Evolutionary conservation across 2,329 filamentous ascomycete species (phyloP), one percentile per base, ranked within the genome.

Genomic region (Canariomyces notabilis): DNA sequence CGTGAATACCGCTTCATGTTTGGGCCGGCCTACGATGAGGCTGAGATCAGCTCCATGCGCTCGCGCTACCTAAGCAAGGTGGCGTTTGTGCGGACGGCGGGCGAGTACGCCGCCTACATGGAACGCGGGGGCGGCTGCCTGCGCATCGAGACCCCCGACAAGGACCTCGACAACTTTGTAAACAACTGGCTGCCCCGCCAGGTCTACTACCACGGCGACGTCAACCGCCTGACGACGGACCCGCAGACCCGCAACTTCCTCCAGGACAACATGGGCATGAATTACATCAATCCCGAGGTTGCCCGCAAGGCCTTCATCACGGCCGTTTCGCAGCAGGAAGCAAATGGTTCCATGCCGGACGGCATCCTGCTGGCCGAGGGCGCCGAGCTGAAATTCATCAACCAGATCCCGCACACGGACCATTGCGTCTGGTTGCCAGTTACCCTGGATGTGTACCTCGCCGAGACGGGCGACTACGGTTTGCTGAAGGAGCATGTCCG

Each of bases 241-340:
- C 76, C 76, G 16, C 76, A 79, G 57, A 80, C 76, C 6, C 71
- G 76, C 35, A 79, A 80, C 55, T 80, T 78, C 54, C 61, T 80
- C 3, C 76, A 80, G 56, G 76, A 80, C 60, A 78, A 77, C 59
- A 79, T 80, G 76, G 76, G 76, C 46, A 80, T 80, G 76, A 71
- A 69, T 39, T 79, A 71, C 60, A 74, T 79, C 62, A 70, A 71
- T 48, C 74, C 76, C 0, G 59, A 65, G 3, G 70, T 75, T 1
- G 65, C 74, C 16, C 71, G 75, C 4, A 61, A 64, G 22, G 70
- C 75, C 5, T 69, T 80, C 46, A 38, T 76, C 33, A 74, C 60
- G 2, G 69, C 75, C 0, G 64, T 79, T 2, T 65, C 69, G 0
- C 76, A 80, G 52, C 76, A 80, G 54, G 73, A 77, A 52, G 59